These are phyloP conservation scores for Lentinula guzmanii DNA, from an alignment of 768 basidiomycete genomes.

Conservation along the genomic window DNA sequence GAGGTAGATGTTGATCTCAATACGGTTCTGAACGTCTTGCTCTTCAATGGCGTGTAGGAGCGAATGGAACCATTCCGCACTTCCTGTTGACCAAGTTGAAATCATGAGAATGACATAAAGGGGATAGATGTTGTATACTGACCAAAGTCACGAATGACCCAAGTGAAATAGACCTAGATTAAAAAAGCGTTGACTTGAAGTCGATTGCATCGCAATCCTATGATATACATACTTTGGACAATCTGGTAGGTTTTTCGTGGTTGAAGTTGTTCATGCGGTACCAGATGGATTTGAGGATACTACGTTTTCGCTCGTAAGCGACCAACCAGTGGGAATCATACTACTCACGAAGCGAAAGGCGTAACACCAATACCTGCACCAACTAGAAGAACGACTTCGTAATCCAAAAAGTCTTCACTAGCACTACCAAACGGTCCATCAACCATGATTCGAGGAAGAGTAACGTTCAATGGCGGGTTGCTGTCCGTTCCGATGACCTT, in stretches of 20 bases:
- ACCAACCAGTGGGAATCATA: neutral
- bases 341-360: constrained; percentile 87
- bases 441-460: constrained; percentile 90
- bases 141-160: constrained; percentile 93
- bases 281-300: constrained; percentile 88
- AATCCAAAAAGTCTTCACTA: constrained; percentile 87
- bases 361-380: constrained; percentile 97
- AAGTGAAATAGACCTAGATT: constrained; percentile 74
- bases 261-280: constrained; percentile 92
- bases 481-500: constrained; percentile 54
- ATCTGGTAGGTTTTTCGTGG: constrained; percentile 60
- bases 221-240: constrained; percentile 58
- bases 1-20: constrained; percentile 93
- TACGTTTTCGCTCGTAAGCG: constrained; percentile 17
- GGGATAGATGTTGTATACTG: neutral
- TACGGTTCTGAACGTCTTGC: constrained; percentile 78
- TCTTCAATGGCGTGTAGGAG: constrained; percentile 90
- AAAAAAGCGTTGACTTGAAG: neutral
- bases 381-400: constrained; percentile 82
- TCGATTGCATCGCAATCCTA: neutral
- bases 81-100: neutral
- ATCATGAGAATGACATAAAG: neutral
- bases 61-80: constrained; percentile 90
- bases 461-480: constrained; percentile 59
- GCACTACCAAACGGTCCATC: constrained; percentile 95